phyloP scores from a whole-genome alignment of 73 alveolate genomes.

The Effrenium voratum region DNA sequence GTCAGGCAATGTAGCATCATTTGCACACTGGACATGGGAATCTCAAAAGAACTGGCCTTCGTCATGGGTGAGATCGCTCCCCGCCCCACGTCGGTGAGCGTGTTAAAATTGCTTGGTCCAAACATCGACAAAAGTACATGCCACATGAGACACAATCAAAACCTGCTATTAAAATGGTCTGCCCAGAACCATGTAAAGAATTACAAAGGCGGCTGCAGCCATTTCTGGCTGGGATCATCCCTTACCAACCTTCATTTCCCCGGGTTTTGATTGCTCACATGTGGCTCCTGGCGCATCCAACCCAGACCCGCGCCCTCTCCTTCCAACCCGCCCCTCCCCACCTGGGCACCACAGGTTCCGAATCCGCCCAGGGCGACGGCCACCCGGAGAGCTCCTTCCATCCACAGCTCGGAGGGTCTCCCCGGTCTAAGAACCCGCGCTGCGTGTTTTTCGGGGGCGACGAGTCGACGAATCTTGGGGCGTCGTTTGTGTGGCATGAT shows the following conservation, averaged over 20 bases:
- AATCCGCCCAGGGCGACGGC: not conserved
- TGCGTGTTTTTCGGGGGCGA: not conserved
- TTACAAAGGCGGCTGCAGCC: no score
- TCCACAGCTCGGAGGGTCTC: not conserved
- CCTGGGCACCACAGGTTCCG: not conserved
- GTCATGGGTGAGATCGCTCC: no score
- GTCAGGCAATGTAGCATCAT: no score
- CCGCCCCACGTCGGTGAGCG: no score
- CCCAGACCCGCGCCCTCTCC: not conserved
- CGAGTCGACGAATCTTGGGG: not conserved
- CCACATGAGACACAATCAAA: no score
- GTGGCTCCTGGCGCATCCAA: not conserved
- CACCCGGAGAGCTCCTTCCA: not conserved
- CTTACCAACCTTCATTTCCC: no score
- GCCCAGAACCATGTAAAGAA: not conserved
- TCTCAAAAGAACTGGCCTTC: no score
- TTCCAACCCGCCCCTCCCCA: not conserved
- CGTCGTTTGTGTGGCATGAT: not conserved
- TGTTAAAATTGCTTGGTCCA: no score
- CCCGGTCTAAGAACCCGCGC: not conserved
- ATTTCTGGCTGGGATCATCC: not conserved
- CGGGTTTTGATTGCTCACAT: no score
- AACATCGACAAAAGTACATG: no score
- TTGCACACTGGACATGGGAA: no score
- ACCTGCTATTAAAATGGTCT: not conserved